These are phyloP conservation scores for Pseudogymnoascus sp. DNA, from an alignment of 2,329 filamentous ascomycete species.

Conservation along the genomic window DNA sequence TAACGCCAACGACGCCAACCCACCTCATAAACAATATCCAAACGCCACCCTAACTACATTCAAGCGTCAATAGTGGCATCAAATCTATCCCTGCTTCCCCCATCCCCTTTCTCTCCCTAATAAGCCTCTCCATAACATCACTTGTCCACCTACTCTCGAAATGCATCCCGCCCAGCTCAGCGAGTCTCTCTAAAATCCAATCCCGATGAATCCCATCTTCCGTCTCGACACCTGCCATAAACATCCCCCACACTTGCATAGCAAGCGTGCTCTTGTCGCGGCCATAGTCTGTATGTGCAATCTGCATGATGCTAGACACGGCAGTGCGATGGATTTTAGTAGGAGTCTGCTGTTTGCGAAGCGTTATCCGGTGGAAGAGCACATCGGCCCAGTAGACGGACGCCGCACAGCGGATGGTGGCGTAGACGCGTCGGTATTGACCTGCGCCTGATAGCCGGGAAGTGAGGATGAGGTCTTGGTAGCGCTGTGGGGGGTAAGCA, in stretches of 20 bases:
- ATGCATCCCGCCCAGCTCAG: background rate
- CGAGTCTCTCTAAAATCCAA: conserved; percentile 26
- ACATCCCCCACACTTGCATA: conserved; percentile 26
- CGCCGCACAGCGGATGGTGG: background rate
- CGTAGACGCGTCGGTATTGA: conserved; percentile 1
- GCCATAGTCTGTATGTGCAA: background rate
- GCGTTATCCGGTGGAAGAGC: background rate
- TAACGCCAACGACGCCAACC: background rate
- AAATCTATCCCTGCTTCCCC: background rate
- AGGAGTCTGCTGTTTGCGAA: background rate
- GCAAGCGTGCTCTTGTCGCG: background rate
- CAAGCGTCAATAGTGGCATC: background rate
- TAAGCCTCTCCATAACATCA: background rate
- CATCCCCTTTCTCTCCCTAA: background rate
- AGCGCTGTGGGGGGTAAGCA: background rate
- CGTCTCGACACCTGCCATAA: conserved; percentile 32
- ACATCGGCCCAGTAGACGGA: background rate
- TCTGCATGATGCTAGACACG: background rate
- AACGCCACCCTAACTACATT: background rate
- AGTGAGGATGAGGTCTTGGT: conserved; percentile 1
- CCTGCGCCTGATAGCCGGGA: background rate
- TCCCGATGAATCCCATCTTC: conserved; percentile 28
- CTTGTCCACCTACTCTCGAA: background rate
- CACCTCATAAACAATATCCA: background rate
- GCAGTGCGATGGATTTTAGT: background rate